Conservation (phyloP, 352 stramenopile species). For the Blastocystis sp. region DNA sequence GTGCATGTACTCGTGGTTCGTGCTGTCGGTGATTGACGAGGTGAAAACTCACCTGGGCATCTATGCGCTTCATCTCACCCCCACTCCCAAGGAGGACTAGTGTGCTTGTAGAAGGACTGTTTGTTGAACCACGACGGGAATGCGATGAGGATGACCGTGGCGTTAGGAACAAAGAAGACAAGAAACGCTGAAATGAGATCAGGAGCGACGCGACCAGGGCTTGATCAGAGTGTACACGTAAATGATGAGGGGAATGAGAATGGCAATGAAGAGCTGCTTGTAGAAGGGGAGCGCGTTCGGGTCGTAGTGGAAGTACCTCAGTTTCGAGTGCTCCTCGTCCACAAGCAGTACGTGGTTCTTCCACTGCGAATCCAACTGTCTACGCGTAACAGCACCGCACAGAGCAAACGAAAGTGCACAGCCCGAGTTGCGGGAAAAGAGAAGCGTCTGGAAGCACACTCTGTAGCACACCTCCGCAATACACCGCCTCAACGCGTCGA, state of each 20-base stretch:
- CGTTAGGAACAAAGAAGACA: no score
- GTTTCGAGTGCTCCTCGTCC: neutral
- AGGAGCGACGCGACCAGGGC: neutral
- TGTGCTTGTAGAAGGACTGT: no score
- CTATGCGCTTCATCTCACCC: conserved; percentile 56
- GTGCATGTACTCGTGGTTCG: conserved; percentile 65
- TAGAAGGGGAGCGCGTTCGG: neutral
- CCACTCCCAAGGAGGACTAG: neutral
- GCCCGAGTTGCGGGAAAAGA: neutral
- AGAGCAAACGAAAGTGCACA: neutral
- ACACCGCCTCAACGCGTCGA: neutral
- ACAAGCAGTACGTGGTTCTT: neutral
- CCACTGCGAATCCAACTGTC: neutral
- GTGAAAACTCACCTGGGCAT: conserved; percentile 68
- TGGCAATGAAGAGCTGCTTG: neutral
- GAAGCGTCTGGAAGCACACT: neutral
- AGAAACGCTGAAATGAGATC: neutral
- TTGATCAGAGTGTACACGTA: neutral
- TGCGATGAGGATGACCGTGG: no score
- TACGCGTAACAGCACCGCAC: neutral
- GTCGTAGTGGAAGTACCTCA: neutral
- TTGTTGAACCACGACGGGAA: no score
- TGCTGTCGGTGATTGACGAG: conserved; percentile 23
- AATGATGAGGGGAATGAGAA: neutral
- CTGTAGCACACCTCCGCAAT: neutral